Percentiles rank a stretch among this genome's conserved stretches.
These are phyloP conservation scores for Trichophyton schoenleinii DNA, from an alignment of 2,329 filamentous ascomycete genomes.

Conservation along the genomic window DNA sequence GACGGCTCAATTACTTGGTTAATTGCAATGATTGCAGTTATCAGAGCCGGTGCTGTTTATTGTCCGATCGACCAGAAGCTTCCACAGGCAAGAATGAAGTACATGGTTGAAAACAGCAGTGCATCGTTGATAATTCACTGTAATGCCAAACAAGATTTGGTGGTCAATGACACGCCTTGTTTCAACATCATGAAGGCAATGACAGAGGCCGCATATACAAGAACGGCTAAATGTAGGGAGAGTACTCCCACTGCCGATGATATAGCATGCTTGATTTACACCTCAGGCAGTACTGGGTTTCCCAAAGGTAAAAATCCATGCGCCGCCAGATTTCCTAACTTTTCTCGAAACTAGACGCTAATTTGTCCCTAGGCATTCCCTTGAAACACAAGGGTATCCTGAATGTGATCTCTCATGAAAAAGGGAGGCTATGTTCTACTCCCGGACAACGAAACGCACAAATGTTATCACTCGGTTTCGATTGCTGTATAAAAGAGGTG, in stretches of 20 bases:
- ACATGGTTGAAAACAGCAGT: neutral
- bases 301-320: neutral
- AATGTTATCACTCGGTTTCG: conserved; percentile 34
- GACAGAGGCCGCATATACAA: neutral
- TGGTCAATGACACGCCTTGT: neutral
- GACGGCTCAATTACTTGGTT: conserved; percentile 1
- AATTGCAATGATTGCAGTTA: neutral
- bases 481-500: conserved; percentile 34
- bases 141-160: neutral
- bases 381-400: neutral
- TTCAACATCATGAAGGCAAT: neutral
- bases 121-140: neutral
- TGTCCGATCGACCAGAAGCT: conserved; percentile 4
- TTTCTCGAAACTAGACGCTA: neutral
- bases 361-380: neutral
- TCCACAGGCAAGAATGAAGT: neutral
- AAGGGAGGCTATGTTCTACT: conserved; percentile 16
- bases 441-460: conserved; percentile 29
- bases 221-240: neutral
- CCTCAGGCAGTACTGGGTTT: neutral
- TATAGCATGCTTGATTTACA: neutral
- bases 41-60: conserved; percentile 1
- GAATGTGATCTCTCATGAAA: neutral
- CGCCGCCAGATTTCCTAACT: neutral
- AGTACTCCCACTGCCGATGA: neutral